Percentiles rank a stretch among this genome's conserved stretches.
Conservation (phyloP, 2,329 filamentous ascomycete species). For the Pseudogymnoascus sp. region DNA sequence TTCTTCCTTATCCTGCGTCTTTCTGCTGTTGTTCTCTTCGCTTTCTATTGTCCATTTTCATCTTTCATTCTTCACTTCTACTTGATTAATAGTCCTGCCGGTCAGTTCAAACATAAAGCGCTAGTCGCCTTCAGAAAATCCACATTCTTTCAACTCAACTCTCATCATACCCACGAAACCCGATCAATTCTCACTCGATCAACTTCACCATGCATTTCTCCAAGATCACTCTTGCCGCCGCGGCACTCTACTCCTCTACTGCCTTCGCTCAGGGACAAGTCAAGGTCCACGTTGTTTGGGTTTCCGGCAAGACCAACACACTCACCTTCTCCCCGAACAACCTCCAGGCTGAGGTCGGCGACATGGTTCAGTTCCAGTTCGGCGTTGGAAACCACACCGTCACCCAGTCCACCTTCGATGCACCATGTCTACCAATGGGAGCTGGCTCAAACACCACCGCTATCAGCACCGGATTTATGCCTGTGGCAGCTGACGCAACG, state of each 20-base stretch:
- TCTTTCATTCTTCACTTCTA: conserved; percentile 9
- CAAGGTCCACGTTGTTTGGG: conserved; percentile 57
- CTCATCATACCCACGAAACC: neutral
- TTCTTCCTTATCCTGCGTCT: conserved; percentile 10
- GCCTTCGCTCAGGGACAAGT: conserved; percentile 9
- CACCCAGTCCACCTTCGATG: conserved; percentile 67
- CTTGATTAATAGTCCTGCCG: conserved; percentile 11
- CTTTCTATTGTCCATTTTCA: conserved; percentile 11
- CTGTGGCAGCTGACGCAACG: conserved; percentile 46
- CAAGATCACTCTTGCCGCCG: neutral
- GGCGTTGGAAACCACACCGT: conserved; percentile 67
- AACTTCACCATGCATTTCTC: neutral
- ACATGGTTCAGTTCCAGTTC: conserved; percentile 63
- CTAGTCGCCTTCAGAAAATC: conserved; percentile 10
- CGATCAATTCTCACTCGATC: neutral
- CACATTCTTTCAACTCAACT: neutral
- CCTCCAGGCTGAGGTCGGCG: conserved; percentile 55
- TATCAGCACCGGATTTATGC: conserved; percentile 63
- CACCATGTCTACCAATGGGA: conserved; percentile 58
- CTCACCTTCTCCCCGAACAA: conserved; percentile 60
- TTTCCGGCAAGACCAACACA: conserved; percentile 41
- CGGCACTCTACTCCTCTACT: neutral
- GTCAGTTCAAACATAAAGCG: conserved; percentile 13
- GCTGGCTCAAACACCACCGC: conserved; percentile 43
- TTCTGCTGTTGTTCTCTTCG: conserved; percentile 5